Conservation (phyloP, 768 basidiomycete species). For the Baorangia bicolor region DNA sequence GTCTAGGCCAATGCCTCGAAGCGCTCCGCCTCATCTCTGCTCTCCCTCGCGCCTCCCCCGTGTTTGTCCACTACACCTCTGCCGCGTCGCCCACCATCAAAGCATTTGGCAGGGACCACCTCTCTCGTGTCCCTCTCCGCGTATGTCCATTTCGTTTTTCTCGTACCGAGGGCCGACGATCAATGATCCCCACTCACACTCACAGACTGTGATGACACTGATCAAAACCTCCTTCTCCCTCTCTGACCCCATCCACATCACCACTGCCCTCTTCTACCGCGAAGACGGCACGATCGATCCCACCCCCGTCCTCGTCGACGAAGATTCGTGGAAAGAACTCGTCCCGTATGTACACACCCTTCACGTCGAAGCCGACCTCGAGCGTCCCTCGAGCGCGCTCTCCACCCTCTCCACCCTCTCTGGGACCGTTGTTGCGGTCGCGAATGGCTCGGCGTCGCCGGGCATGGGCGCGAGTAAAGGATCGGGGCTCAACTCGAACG, state of each 20-base stretch:
- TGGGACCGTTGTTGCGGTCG: background rate
- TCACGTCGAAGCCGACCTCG: slow-evolving; percentile 29
- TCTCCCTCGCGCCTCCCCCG: slow-evolving; percentile 28
- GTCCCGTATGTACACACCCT: slow-evolving; percentile 31
- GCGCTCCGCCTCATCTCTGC: slow-evolving; percentile 32
- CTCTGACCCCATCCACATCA: slow-evolving; percentile 18
- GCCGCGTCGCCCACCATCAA: slow-evolving; percentile 19
- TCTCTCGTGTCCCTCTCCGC: slow-evolving; percentile 33
- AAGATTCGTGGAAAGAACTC: slow-evolving; percentile 35
- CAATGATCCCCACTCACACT: background rate
- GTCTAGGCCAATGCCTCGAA: slow-evolving; percentile 34
- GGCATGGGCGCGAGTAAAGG: background rate
- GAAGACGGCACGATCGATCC: slow-evolving; percentile 32
- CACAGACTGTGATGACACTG: slow-evolving; percentile 25
- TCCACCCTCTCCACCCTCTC: slow-evolving; percentile 13
- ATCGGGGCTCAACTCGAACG: slow-evolving; percentile 22
- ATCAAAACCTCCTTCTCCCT: slow-evolving; percentile 26
- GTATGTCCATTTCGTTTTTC: slow-evolving; percentile 10
- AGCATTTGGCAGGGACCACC: slow-evolving; percentile 32
- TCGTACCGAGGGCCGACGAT: background rate
- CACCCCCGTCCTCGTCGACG: slow-evolving; percentile 24
- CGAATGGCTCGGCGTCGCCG: background rate
- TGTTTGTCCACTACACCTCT: slow-evolving; percentile 25
- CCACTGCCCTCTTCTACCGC: slow-evolving; percentile 28
- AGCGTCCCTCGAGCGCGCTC: slow-evolving; percentile 15